phyloP scores from a whole-genome alignment of 78 protist species.

The Dictyostelium firmibasis region DNA sequence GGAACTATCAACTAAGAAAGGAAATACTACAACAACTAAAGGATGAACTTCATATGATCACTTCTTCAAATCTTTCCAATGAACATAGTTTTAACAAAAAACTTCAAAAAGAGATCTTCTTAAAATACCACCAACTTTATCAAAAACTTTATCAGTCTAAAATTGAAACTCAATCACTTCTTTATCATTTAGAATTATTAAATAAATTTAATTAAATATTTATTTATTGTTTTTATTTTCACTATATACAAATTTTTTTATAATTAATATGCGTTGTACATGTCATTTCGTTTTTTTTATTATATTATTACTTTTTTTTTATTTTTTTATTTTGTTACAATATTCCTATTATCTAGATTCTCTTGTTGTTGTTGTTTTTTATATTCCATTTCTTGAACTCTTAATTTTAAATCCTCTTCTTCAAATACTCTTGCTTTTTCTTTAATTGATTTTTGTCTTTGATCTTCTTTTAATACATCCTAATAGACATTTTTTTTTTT shows the following conservation, averaged over 20 bases:
- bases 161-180: not conserved
- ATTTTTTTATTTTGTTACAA: not conserved
- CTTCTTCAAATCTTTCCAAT: not conserved
- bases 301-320: not conserved
- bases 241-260: too few species aligned
- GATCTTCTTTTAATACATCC: not conserved
- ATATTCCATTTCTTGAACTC: not conserved
- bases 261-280: too few species aligned
- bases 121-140: slow-evolving; percentile 2
- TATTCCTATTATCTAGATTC: not conserved
- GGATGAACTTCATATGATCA: not conserved
- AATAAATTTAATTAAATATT: slow-evolving; percentile 5
- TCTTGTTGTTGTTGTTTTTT: slow-evolving; percentile 3
- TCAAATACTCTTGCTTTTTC: not conserved
- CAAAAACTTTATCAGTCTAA: not conserved
- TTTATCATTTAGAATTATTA: not conserved
- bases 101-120: not conserved
- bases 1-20: not conserved
- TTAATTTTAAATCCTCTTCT: not conserved
- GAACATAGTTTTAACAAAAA: not conserved
- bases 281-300: not conserved
- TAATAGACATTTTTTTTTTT: not conserved
- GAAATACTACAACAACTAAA: not conserved
- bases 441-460: not conserved
- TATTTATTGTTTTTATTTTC: too few species aligned